Base-by-base conservation (phyloP, 352 stramenopile species). In the Stephanocyclus meneghinianus region DNA sequence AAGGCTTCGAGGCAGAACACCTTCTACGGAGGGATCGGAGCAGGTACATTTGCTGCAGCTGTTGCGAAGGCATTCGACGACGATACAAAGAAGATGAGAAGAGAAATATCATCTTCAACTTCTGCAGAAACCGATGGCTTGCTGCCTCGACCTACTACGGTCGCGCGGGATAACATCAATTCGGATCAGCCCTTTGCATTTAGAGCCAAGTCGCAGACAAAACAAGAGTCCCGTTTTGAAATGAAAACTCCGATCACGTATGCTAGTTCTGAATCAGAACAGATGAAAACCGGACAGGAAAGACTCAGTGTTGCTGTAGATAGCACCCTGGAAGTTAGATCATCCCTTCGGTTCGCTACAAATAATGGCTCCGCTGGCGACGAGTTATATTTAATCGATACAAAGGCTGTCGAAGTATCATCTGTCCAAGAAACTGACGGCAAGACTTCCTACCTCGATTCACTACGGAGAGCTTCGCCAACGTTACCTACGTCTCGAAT, bases 401-500 rank as follows among this genome's bases (percentile, higher is more conserved):
- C 53, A 18, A 44, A 16, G 40, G 53, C 29, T 42, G 40, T 40
- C 35, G 35, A 2, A n/a, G 21, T 26, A 26, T 26, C 21, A 26
- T 26, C 21, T 26, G 21, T 26, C 21, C 21, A 26, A 26, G 21
- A 26, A 26, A 26, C 21, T 26, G 29, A 26, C 6, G 10, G 4
- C 18, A 59, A 30, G 8, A 32, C 10, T 59, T 62, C 53, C 37
- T 62, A 62, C 53, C n/a, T 62, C 9, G 53, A 62, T 62, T 62
- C 53, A 10, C 53, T 62, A 8, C 5, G 53, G 21, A 62, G 10
- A 18, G 29, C 21, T 42, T 62, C 26, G 40, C 18, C 53, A 10
- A 62, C 45, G 2, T 16, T 16, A 53, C n/a, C 45, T 53, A 21
- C 29, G 42, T 42, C 53, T n/a, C 21, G 53, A 18, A 26, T 15